Base-by-base conservation (phyloP, 2,329 filamentous ascomycete species). In the Aureobasidium sp. region DNA sequence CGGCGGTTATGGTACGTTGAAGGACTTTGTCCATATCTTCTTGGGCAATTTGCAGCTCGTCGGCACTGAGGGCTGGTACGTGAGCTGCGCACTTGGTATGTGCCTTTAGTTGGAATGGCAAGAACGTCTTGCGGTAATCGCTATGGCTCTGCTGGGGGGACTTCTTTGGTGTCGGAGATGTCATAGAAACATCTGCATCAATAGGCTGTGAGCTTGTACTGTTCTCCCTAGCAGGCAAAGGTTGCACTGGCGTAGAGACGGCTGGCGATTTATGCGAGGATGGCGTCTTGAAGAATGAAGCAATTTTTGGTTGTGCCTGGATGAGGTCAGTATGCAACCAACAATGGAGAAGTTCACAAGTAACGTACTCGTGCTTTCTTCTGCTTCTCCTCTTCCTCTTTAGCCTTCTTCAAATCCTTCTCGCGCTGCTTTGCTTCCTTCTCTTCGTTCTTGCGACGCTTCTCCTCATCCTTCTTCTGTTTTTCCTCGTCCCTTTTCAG, bases 31-130 rank as follows among this genome's bases (percentile, higher is more conserved):
- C 59, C 46, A 62, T 50, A 27, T 55, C n/a, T 26, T 27, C 12
- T 27, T 51, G 56, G 29, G 34, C 32, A 17, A 23, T 9, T 3
- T 58, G 36, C 12, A 41, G n/a, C 26, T 63, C 53, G 10, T 53
- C 36, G 13, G 27, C 5, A 26, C 79, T 73, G 10, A 81, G 32
- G n/a, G 36, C 15, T 32, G 84, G 84, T 2, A 77, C 78, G 53
- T 79, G 67, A 0, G 81, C 79, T 0, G 91, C 91, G 59, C 97
- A 68, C n/a, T 76, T 83, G 1, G 90, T 88, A 69, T 90, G 82
- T 2, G 86, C 80, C 63, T 90, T 88, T 50, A 94, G 70, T 65
- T 88, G 92, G 73, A 97, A 97, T 0, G 89, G 86, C 36, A 91
- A 82, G 69, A 97, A 97, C 39, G 81, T 78, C 67, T 84, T 86